Evolutionary conservation across 2,329 filamentous ascomycete species (phyloP), one percentile per base, ranked within the genome.

Genomic region (Ophiosphaerella herpotricha): DNA sequence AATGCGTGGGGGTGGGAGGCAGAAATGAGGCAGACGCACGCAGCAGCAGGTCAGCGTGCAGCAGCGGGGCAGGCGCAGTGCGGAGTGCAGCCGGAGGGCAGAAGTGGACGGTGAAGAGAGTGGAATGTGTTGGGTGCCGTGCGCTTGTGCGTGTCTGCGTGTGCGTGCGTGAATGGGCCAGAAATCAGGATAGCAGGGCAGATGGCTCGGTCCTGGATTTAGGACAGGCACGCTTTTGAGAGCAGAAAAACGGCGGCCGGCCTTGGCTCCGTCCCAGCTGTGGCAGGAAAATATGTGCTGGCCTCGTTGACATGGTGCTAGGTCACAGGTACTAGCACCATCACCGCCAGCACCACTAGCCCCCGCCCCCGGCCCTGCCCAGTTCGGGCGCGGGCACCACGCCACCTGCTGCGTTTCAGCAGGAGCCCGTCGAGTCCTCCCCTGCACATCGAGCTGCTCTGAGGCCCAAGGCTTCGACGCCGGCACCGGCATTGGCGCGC

Each of bases 1-100:
- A 58, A 48, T 54, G 52, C 54, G 56, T 57, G 54, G 55, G 57
- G 58, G 60, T 52, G 18, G 39, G 21, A 8, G 23, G 23, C 21
- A 26, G 41, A 13, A 41, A 9, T 32, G 32, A 37, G 33, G 24
- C 32, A 26, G 23, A 14, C 12, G 14, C 33, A 21, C 18, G 18
- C 18, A 21, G 18, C 3, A 35, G 33, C 14, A 35, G 7, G 21
- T 13, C 6, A 13, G 14, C n/a, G 37, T 18, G 21, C 37, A 18
- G 21, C 37, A 24, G 16, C 23, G 14, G 43, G 36, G 39, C 42
- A 29, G 23, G 29, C 47, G 45, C 42, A 50, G 49, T 52, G 57
- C 49, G 46, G 54, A 48, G 48, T 50, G 38, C 38, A 40, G 38
- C 9, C 14, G 8, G 16, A 26, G 23, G 21, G 14, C 12, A 44